A percentile compares a stretch with the other conserved stretches of the same genome.
These are phyloP conservation scores for Vachellia pachyceras DNA, from an alignment of 306 rosid genomes.

Conservation along the genomic window DNA sequence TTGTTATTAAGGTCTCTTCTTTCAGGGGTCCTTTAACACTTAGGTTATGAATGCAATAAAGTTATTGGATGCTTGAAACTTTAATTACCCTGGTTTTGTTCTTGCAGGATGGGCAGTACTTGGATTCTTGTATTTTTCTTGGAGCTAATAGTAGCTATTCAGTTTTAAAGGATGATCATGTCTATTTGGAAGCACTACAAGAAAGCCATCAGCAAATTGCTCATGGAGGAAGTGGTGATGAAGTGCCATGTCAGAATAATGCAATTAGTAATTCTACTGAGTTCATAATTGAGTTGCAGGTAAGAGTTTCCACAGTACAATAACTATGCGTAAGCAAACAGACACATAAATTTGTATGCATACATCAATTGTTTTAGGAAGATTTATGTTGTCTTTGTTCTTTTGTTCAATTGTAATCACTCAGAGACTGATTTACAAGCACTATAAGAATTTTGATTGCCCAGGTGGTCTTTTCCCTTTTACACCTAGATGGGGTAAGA, in stretches of 20 bases:
- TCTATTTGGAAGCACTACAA: slow-evolving; percentile 61
- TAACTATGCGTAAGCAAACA: background rate
- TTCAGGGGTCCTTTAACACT: slow-evolving; percentile 8
- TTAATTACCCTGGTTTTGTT: slow-evolving; percentile 33
- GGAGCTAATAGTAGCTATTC: slow-evolving; percentile 93
- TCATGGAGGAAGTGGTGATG: slow-evolving; percentile 47
- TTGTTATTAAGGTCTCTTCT: slow-evolving; percentile 70
- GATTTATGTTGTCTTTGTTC: slow-evolving; percentile 5
- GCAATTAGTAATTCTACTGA: slow-evolving; percentile 54
- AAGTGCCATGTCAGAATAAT: slow-evolving; percentile 46
- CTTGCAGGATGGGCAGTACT: slow-evolving; percentile 68
- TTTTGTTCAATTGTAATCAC: slow-evolving; percentile 5
- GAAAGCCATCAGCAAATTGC: slow-evolving; percentile 47
- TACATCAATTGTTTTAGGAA: background rate
- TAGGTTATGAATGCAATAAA: background rate
- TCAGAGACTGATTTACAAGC: background rate
- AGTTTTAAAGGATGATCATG: slow-evolving; percentile 66
- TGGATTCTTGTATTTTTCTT: slow-evolving; percentile 92
- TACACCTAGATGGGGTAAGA: background rate
- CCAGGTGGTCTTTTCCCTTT: background rate
- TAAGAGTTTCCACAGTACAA: slow-evolving; percentile 41
- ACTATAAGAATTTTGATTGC: background rate
- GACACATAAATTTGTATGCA: background rate
- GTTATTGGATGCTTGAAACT: slow-evolving; percentile 13
- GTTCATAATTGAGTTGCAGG: slow-evolving; percentile 84